Base-by-base conservation (phyloP, 192 early-diverging fungal species). In the Linnemannia exigua region DNA sequence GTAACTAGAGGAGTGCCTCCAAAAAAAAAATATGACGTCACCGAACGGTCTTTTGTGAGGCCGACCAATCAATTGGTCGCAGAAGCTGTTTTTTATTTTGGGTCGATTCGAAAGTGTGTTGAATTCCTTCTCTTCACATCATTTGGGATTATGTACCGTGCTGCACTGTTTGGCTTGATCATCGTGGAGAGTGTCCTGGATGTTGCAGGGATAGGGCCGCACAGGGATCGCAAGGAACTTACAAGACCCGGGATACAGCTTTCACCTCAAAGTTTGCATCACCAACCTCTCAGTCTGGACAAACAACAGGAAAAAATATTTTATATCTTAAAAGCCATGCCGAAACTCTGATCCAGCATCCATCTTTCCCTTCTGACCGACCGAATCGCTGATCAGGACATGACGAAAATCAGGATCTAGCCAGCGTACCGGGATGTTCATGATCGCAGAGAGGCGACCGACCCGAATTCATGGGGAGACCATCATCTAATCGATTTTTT, bases 71-170 rank as follows among this genome's bases (percentile, higher is more conserved):
- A 58, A 6, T 52, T 74, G 31, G n/a, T 58, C 25, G 3, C 46
- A 33, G 48, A 33, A 17, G 31, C 35, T 63, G 54, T 75, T 75
- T 75, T 75, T 75, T 78, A 78, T 78, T 78, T 77, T 52, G 33
- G 37, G 35, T 35, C 25, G 67, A 54, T 37, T 46, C 25, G 20
- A 25, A 19, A 19, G 22, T 38, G 22, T 28, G 38, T 70, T 76
- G 80, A 81, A 61, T 76, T 81, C 80, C 80, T 81, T 81, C 80
- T 81, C 80, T 81, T 81, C 80, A 74, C 80, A 81, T 81, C 80
- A 63, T 77, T 75, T 81, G 80, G 80, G 72, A 81, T 74, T 66
- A 74, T 81, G 80, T 81, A 81, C 75, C 61, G 74, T 81, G 74
- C 48, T 77, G 61, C 47, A 22, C 72, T 22, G 17, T n/a, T 12